These are phyloP conservation scores for Yarrowia divulgata DNA, from an alignment of 805 yeast genomes.

Conservation along the genomic window DNA sequence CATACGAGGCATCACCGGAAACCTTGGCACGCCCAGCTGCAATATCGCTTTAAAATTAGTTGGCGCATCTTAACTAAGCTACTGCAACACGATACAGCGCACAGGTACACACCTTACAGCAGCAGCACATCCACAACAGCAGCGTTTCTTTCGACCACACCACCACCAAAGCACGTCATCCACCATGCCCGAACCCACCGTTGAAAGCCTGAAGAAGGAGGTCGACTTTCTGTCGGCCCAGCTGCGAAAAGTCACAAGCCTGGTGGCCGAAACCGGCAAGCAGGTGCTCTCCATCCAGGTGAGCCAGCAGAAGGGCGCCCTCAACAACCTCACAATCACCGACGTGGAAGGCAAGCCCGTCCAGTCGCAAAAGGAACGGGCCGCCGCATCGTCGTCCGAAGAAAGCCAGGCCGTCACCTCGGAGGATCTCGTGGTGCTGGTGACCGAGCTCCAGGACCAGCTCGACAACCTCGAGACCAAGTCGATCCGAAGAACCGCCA, in stretches of 20 bases:
- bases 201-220: constrained; percentile 37
- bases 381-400: constrained; percentile 48
- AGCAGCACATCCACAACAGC: too few relatives aligned
- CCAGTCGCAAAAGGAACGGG: constrained; percentile 3
- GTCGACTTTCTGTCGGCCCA: constrained; percentile 31
- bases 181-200: constrained; percentile 28
- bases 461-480: constrained; percentile 78
- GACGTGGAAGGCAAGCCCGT: constrained; percentile 38
- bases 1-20: background rate
- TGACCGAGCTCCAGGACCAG: constrained; percentile 89
- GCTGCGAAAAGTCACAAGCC: constrained; percentile 31
- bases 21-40: background rate
- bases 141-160: background rate
- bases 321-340: constrained; percentile 33
- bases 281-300: constrained; percentile 38
- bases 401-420: constrained; percentile 72
- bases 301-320: constrained; percentile 26
- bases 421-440: constrained; percentile 85
- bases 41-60: background rate
- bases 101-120: background rate
- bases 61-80: constrained; percentile 6
- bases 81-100: background rate
- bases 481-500: constrained; percentile 71
- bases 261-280: constrained; percentile 35
- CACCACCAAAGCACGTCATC: background rate